Evolutionary conservation across 371 early-diverging fungal genomes (phyloP).

Genomic region (Choanephora cucurbitarum): DNA sequence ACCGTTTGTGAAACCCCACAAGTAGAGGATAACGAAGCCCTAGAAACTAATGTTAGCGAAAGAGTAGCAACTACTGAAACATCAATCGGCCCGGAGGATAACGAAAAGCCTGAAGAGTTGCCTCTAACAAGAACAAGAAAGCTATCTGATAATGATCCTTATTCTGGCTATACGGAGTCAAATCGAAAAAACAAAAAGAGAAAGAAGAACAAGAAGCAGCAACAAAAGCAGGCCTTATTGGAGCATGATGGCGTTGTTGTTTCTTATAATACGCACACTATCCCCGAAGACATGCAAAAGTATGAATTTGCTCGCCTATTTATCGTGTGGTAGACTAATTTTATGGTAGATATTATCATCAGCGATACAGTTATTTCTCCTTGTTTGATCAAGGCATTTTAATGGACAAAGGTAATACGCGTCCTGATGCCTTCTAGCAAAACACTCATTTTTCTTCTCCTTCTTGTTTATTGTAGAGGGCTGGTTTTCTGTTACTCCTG

Average conservation of each 20-base stretch:
- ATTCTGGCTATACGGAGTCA: constrained; percentile 12
- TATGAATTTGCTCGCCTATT: too few relatives aligned
- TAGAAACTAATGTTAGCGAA: too few relatives aligned
- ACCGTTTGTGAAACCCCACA: neutral
- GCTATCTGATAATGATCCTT: constrained; percentile 8
- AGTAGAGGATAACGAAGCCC: neutral
- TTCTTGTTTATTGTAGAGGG: constrained; percentile 57
- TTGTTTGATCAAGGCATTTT: constrained; percentile 83
- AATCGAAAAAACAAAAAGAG: constrained; percentile 6
- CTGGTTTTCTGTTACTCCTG: constrained; percentile 98
- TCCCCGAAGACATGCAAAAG: constrained; percentile 34
- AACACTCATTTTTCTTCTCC: neutral
- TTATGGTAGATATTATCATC: constrained; percentile 77
- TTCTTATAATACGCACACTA: constrained; percentile 28
- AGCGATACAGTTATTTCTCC: constrained; percentile 82
- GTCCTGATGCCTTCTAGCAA: neutral
- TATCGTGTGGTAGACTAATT: too few relatives aligned
- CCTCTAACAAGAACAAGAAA: neutral
- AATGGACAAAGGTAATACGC: constrained; percentile 73
- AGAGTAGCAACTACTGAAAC: too few relatives aligned
- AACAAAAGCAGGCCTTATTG: neutral
- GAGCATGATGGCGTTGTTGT: constrained; percentile 33
- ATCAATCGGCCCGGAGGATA: too few relatives aligned
- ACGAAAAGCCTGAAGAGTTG: constrained; percentile 8
- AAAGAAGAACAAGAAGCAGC: constrained; percentile 8